Base-by-base conservation (phyloP, 305 asterid species). In the Solanum hybrid region DNA sequence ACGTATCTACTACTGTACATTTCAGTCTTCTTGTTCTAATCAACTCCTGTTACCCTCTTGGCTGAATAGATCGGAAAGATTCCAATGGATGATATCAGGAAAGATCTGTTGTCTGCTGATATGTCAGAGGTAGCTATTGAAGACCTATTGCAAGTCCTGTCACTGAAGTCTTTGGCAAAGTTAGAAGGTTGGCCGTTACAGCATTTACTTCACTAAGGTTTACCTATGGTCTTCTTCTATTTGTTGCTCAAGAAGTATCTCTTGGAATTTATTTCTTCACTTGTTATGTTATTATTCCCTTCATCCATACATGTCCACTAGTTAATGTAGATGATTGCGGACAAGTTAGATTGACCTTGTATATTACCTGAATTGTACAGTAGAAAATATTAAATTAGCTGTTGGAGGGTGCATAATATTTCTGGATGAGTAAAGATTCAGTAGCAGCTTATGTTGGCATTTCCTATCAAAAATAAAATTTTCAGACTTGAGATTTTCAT, bases 91-190 rank as follows among this genome's bases (percentile, higher is more conserved):
- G 98, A 97, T 36, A 92, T 97, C 90, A 96, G 95, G 96, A 93
- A 94, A 90, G 99, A 97, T 93, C 91, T 96, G 94, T 95, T 89
- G 92, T 92, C 97, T 82, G 96, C 95, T 7, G 96, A 95, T 88
- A 91, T 97, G 92, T 97, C 99, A 75, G 98, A 97, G 85, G 97
- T 93, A 83, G 98, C 95, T 64, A 94, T 95, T 86, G 98, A 96
- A 90, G 98, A 96, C 92, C 96, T 97, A 85, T 89, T 97, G 94
- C 93, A 96, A 91, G 93, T 97, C 88, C 95, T 96, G 88, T 93
- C 98, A 8, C 90, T 96, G 89, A 97, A 96, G 93, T 96, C 99
- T 86, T 94, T 97, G 94, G 90, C 93, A 36, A 92, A 94, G 90
- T 93, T 97, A 94, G 99, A 96, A 96, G 99, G 99, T 97, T 31